Conservation (phyloP, 106 monocot genomes). For the Hemerocallis citrina region DNA sequence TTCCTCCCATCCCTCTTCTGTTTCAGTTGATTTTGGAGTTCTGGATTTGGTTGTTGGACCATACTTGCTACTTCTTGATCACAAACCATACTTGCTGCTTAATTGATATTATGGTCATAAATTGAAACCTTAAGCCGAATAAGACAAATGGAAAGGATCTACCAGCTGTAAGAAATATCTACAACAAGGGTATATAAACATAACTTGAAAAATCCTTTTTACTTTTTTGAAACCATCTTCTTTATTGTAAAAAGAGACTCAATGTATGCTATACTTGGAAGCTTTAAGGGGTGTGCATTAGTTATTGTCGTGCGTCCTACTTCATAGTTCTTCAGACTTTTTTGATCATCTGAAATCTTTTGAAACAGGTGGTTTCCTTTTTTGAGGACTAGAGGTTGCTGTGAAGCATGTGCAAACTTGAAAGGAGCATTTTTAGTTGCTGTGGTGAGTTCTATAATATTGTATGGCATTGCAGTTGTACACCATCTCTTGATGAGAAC, state of each 20-base stretch:
- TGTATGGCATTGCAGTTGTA: not conserved
- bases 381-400: slow-evolving; percentile 86
- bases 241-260: not conserved
- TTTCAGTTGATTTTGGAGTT: too few species aligned
- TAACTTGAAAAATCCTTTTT: not conserved
- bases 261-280: not conserved
- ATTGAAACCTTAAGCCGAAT: too few species aligned
- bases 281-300: not conserved
- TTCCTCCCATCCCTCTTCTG: too few species aligned
- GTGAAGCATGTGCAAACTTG: slow-evolving; percentile 93
- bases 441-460: slow-evolving; percentile 53
- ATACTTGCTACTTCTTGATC: too few species aligned
- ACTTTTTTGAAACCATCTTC: not conserved
- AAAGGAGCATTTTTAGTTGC: slow-evolving; percentile 96
- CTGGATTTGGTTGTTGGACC: too few species aligned
- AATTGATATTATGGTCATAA: too few species aligned
- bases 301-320: not conserved
- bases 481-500: slow-evolving; percentile 14
- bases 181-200: not conserved
- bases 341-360: slow-evolving; percentile 3
- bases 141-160: too few species aligned
- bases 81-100: too few species aligned
- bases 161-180: too few species aligned
- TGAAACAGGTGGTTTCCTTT: slow-evolving; percentile 95
- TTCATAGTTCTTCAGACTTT: not conserved